phyloP scores from a whole-genome alignment of 2,329 filamentous ascomycete genomes.

The Kalmusia sp. region DNA sequence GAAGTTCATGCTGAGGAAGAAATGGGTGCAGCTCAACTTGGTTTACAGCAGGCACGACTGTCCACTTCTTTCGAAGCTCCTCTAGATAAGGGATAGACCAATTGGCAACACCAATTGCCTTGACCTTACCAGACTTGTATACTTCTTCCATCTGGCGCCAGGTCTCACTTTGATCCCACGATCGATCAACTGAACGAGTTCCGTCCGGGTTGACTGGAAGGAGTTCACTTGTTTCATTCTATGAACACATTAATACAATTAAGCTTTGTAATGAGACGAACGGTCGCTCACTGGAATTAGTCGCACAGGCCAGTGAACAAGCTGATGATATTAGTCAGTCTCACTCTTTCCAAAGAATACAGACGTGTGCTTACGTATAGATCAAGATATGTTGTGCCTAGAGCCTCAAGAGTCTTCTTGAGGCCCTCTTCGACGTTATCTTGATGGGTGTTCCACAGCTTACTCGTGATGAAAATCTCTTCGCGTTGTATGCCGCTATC shows the following conservation, averaged over 20 bases:
- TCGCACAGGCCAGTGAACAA: conserved; percentile 68
- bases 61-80: conserved; percentile 68
- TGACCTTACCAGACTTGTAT: conserved; percentile 30
- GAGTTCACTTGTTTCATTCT: too few relatives aligned
- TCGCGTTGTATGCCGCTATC: conserved; percentile 67
- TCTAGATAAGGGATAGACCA: conserved; percentile 72
- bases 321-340: too few relatives aligned
- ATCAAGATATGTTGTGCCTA: conserved; percentile 70
- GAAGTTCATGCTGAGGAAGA: conserved; percentile 50
- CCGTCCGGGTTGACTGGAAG: too few relatives aligned
- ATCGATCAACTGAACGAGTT: too few relatives aligned
- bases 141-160: conserved; percentile 40
- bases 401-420: conserved; percentile 65
- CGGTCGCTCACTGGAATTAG: conserved; percentile 8
- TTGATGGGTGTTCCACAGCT: conserved; percentile 78
- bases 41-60: conserved; percentile 73
- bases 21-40: conserved; percentile 77
- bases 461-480: conserved; percentile 77
- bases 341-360: too few relatives aligned
- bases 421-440: conserved; percentile 62
- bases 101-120: conserved; percentile 20
- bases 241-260: too few relatives aligned
- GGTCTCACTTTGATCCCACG: conserved; percentile 15
- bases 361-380: too few relatives aligned
- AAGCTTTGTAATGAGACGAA: too few relatives aligned